Evolutionary conservation across 2,329 filamentous ascomycete species (phyloP).

Genomic region (Ceratocystis smalleyi): DNA sequence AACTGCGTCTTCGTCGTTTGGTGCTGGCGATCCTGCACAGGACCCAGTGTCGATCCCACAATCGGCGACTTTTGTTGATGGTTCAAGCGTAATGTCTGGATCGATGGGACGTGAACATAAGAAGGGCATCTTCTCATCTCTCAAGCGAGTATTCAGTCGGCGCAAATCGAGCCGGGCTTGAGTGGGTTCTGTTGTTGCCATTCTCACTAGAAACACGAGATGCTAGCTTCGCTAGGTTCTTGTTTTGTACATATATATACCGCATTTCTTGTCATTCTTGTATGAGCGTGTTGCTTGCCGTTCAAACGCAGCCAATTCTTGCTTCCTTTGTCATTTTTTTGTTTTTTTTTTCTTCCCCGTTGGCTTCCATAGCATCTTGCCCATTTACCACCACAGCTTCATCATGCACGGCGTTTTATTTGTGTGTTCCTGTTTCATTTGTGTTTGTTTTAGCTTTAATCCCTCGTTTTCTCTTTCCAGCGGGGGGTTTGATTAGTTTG

Average conservation of each 20-base stretch:
- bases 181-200: not conserved
- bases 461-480: not conserved
- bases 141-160: slow-evolving; percentile 17
- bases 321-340: not conserved
- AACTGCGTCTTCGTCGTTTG: not conserved
- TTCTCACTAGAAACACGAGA: not conserved
- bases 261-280: not conserved
- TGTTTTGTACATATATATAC: not conserved
- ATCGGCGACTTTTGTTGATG: not conserved
- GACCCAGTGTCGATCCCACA: not conserved
- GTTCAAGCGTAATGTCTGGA: not conserved
- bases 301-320: not conserved
- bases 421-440: not conserved
- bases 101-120: slow-evolving; percentile 6
- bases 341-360: slow-evolving; percentile 1
- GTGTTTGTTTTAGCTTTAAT: not conserved
- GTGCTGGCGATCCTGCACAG: not conserved
- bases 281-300: not conserved
- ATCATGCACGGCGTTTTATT: not conserved
- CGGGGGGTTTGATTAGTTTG: not conserved
- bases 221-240: not conserved
- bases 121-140: slow-evolving; percentile 15
- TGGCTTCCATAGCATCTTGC: not conserved
- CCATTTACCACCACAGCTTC: not conserved
- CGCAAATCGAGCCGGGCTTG: not conserved